A percentile compares a stretch with the other conserved stretches of the same genome.
These are phyloP conservation scores for Solanum okadae DNA, from an alignment of 257 asterid species.

Conservation along the genomic window DNA sequence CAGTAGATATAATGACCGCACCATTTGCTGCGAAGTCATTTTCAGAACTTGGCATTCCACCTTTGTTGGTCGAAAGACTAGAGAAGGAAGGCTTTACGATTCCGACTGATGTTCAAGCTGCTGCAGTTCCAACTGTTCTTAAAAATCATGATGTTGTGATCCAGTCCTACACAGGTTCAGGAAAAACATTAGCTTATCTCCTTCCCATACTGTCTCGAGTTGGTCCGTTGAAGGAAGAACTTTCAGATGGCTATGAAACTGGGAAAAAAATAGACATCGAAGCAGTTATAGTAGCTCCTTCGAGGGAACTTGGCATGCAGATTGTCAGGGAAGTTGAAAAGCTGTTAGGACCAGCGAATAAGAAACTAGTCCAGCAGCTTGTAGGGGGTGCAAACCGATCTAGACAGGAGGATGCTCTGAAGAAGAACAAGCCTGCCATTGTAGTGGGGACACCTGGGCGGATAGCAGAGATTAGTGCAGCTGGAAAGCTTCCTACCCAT, in stretches of 20 bases:
- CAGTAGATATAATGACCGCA: conserved; percentile 39
- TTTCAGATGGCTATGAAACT: conserved; percentile 9
- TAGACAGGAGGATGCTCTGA: conserved; percentile 94
- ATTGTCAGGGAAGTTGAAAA: conserved; percentile 91
- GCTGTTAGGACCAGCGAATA: conserved; percentile 73
- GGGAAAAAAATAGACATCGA: conserved; percentile 40
- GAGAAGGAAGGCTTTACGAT: conserved; percentile 66
- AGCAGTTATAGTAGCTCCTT: conserved; percentile 95
- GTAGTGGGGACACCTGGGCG: conserved; percentile 98
- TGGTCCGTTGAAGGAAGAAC: conserved; percentile 42
- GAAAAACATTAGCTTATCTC: conserved; percentile 89
- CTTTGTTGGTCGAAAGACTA: conserved; percentile 54
- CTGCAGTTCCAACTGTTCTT: conserved; percentile 75
- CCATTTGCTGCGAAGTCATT: conserved; percentile 78
- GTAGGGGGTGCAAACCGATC: conserved; percentile 95
- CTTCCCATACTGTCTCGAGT: conserved; percentile 82
- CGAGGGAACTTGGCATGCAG: conserved; percentile 98
- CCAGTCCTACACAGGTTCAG: conserved; percentile 96
- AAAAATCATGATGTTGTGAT: conserved; percentile 75
- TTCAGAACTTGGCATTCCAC: conserved; percentile 83
- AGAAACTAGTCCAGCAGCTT: conserved; percentile 85
- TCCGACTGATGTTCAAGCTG: conserved; percentile 96
- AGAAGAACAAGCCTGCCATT: conserved; percentile 75
- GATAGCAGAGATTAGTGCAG: conserved; percentile 80
- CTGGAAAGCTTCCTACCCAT: conserved; percentile 94